Evolutionary conservation across 257 asterid genomes (phyloP).

Genomic region (Solanum virginianum): DNA sequence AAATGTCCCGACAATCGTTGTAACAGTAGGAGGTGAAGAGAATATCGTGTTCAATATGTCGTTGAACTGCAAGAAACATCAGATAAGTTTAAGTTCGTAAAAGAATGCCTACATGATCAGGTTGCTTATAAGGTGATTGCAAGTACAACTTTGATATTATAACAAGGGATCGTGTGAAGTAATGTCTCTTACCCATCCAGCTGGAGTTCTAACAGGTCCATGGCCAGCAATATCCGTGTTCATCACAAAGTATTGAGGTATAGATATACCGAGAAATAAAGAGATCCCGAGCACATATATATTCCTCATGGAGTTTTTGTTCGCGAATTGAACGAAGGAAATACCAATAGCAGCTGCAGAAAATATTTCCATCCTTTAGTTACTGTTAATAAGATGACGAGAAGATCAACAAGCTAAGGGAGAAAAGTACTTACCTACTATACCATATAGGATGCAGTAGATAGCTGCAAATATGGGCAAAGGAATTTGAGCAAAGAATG

Average conservation of each 20-base stretch:
- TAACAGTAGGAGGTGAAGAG: slow-evolving; percentile 82
- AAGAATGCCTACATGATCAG: not conserved
- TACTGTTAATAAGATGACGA: not conserved
- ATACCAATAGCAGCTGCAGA: slow-evolving; percentile 78
- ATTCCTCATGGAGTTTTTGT: slow-evolving; percentile 87
- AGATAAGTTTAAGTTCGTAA: not conserved
- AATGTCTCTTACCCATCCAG: slow-evolving; percentile 75
- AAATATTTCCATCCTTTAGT: not conserved
- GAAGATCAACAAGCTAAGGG: not conserved
- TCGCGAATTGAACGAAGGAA: slow-evolving; percentile 78
- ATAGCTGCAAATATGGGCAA: slow-evolving; percentile 90
- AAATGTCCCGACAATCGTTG: slow-evolving; percentile 49
- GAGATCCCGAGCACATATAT: slow-evolving; percentile 68
- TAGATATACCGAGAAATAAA: slow-evolving; percentile 71
- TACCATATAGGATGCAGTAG: slow-evolving; percentile 78
- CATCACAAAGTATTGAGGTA: slow-evolving; percentile 76
- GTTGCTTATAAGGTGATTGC: not conserved
- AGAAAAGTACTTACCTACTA: slow-evolving; percentile 58
- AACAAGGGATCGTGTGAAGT: not conserved
- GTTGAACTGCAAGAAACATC: slow-evolving; percentile 53
- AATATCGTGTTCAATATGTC: slow-evolving; percentile 75
- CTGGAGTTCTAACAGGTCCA: slow-evolving; percentile 77
- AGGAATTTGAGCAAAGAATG: slow-evolving; percentile 89
- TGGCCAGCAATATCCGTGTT: slow-evolving; percentile 62
- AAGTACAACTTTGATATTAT: not conserved